phyloP scores from a whole-genome alignment of 768 basidiomycete genomes.

The Lactarius indigo region DNA sequence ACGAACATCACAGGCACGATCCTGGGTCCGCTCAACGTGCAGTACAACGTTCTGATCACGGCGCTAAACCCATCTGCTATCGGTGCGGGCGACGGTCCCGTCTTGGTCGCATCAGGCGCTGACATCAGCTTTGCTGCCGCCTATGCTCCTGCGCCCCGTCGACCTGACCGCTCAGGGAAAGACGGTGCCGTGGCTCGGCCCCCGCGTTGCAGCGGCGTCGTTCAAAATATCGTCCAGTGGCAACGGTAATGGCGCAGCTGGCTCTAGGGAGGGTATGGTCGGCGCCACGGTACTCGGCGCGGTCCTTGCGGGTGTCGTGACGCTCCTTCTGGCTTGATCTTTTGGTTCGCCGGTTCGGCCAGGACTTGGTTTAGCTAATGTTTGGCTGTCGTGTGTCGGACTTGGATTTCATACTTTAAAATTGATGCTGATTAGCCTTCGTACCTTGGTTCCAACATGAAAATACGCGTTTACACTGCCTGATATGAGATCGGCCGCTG shows the following conservation, averaged over 20 bases:
- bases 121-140: conserved; percentile 35
- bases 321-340: not conserved
- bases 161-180: conserved; percentile 37
- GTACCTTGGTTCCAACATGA: not conserved
- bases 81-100: conserved; percentile 42
- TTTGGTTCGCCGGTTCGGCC: not conserved
- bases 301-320: not conserved
- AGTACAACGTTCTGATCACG: conserved; percentile 36
- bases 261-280: not conserved
- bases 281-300: not conserved
- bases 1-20: conserved; percentile 41
- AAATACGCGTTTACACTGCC: not conserved
- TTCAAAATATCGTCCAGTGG: no score
- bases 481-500: conserved; percentile 1
- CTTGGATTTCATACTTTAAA: not conserved
- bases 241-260: no score
- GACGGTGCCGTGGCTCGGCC: conserved; percentile 28
- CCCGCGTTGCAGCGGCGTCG: not conserved
- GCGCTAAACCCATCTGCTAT: conserved; percentile 40
- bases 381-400: not conserved
- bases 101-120: conserved; percentile 29
- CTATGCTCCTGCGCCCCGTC: conserved; percentile 33
- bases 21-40: conserved; percentile 44
- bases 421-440: not conserved
- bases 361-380: not conserved